These are phyloP conservation scores for Phycomyces nitens DNA, from an alignment of 192 early-diverging fungal genomes.

Conservation along the genomic window DNA sequence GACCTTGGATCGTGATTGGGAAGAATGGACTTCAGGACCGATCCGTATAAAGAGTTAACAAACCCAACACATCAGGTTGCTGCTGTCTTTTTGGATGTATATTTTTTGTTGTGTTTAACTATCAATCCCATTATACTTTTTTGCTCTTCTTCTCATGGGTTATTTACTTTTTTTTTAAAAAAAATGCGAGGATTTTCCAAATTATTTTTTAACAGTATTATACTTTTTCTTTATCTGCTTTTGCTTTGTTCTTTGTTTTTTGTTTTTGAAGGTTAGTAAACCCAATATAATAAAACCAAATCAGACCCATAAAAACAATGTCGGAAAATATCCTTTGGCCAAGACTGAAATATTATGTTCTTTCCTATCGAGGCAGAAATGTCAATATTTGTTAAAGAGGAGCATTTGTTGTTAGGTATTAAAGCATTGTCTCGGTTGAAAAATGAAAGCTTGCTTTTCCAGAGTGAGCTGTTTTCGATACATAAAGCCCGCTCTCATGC, in stretches of 20 bases:
- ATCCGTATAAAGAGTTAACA: slow-evolving; percentile 5
- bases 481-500: background rate
- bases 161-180: background rate
- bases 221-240: background rate
- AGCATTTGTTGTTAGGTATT: too few relatives aligned
- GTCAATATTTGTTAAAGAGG: too few relatives aligned
- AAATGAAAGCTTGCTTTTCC: background rate
- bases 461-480: background rate
- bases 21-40: slow-evolving; percentile 15
- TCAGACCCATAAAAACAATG: too few relatives aligned
- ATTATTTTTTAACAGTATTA: background rate
- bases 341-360: too few relatives aligned
- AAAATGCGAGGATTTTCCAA: background rate
- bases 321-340: too few relatives aligned
- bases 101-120: slow-evolving; percentile 5
- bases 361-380: too few relatives aligned
- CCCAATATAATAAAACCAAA: too few relatives aligned
- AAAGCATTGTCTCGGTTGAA: too few relatives aligned
- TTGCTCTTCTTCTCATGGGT: slow-evolving; percentile 1
- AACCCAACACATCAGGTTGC: background rate
- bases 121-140: background rate
- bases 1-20: slow-evolving; percentile 9
- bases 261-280: too few relatives aligned
- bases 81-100: background rate
- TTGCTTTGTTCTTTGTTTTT: too few relatives aligned